Conservation (phyloP, 1,284 basidiomycete genomes). For the Vanrija pseudolonga region DNA sequence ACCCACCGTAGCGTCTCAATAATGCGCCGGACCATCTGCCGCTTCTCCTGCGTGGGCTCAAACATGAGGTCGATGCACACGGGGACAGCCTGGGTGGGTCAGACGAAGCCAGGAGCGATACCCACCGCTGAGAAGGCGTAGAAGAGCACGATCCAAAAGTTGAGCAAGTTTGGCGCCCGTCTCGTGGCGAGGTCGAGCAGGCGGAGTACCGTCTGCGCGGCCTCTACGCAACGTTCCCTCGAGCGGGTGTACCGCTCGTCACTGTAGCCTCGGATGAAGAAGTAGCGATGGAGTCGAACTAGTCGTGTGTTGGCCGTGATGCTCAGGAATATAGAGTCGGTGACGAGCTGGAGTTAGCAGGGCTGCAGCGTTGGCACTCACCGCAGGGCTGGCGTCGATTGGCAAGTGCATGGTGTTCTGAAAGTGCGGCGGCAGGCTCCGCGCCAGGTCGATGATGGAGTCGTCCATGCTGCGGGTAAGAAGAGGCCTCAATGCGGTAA, state of each 20-base stretch:
- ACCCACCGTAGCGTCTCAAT: conserved; percentile 12
- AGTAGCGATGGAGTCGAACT: conserved; percentile 15
- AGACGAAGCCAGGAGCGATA: not conserved
- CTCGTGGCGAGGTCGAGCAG: conserved; percentile 12
- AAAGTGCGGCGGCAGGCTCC: conserved; percentile 13
- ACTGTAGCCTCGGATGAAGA: conserved; percentile 17
- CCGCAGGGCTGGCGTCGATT: not conserved
- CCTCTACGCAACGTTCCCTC: conserved; percentile 12
- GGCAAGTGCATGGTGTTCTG: conserved; percentile 6
- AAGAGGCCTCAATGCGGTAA: not conserved
- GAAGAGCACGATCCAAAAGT: conserved; percentile 17
- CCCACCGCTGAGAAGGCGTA: conserved; percentile 18
- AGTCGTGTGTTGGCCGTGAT: conserved; percentile 14
- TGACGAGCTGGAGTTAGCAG: conserved; percentile 3
- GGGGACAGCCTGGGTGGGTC: conserved; percentile 10
- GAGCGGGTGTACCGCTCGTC: conserved; percentile 10
- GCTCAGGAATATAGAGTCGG: conserved; percentile 18
- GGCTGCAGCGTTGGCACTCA: not conserved
- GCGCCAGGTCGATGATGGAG: conserved; percentile 12
- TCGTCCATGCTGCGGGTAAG: conserved; percentile 17
- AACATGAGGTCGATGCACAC: conserved; percentile 18
- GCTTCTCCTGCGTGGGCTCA: conserved; percentile 13
- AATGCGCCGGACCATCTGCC: conserved; percentile 1
- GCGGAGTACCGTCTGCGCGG: conserved; percentile 5
- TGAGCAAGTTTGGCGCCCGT: conserved; percentile 8